Percentiles rank a stretch among this genome's conserved stretches.
phyloP scores from a whole-genome alignment of 495 filamentous ascomycete species.

The Xylaria curta region DNA sequence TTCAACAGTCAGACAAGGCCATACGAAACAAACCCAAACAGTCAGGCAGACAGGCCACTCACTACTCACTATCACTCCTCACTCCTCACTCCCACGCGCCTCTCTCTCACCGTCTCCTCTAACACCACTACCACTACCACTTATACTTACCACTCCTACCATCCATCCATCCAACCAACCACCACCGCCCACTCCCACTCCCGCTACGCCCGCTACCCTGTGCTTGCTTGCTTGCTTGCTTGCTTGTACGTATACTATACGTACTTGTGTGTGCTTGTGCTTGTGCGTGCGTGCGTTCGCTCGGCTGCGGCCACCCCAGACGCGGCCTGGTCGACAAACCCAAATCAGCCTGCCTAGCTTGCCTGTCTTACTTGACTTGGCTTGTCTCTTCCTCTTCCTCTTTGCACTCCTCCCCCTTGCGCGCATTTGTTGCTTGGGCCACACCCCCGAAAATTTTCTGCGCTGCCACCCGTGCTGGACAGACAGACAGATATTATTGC shows the following conservation, averaged over 20 bases:
- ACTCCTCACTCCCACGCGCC: not conserved
- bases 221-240: conserved; percentile 5
- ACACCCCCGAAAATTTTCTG: conserved; percentile 44
- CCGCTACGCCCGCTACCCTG: conserved; percentile 1
- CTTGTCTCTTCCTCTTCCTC: conserved; percentile 32
- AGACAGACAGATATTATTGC: conserved; percentile 42
- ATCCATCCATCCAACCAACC: no score
- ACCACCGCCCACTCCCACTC: not conserved
- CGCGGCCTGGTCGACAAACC: conserved; percentile 25
- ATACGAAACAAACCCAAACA: conserved; percentile 18
- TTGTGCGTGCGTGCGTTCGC: conserved; percentile 18
- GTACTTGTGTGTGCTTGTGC: not conserved
- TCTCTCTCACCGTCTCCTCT: conserved; percentile 15
- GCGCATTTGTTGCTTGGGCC: conserved; percentile 35
- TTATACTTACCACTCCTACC: not conserved
- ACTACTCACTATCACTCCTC: not conserved
- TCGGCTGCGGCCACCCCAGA: conserved; percentile 30
- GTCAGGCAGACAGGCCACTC: not conserved
- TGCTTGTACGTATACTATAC: no score
- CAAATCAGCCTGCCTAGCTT: conserved; percentile 44
- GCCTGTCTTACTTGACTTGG: conserved; percentile 31
- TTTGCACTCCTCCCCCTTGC: conserved; percentile 39
- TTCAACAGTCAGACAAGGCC: conserved; percentile 27
- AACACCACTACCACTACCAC: not conserved
- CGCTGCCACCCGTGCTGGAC: conserved; percentile 29